Evolutionary conservation across 108 stramenopile genomes (phyloP).

Genomic region (Cylindrotheca closterium): DNA sequence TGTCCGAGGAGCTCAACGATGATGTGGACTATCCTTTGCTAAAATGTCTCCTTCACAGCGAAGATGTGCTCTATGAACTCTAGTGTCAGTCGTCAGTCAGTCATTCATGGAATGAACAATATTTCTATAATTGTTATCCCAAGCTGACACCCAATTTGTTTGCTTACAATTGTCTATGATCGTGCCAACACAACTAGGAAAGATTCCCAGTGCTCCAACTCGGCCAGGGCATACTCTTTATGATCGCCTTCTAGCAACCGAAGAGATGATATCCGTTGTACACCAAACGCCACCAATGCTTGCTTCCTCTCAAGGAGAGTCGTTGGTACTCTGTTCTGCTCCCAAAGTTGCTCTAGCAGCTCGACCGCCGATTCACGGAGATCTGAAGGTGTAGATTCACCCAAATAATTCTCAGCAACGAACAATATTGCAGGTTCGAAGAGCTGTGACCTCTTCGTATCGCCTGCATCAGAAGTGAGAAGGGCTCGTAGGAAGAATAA

Average conservation of each 20-base stretch:
- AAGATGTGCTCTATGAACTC: slow-evolving; percentile 69
- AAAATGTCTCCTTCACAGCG: slow-evolving; percentile 79
- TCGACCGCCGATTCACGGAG: slow-evolving; percentile 74
- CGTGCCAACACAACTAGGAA: slow-evolving; percentile 55
- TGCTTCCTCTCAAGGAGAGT: slow-evolving; percentile 48
- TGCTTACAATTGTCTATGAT: too few species aligned
- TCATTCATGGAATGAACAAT: too few species aligned
- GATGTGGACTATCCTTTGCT: slow-evolving; percentile 60
- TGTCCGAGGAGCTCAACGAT: slow-evolving; percentile 48
- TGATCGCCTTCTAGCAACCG: slow-evolving; percentile 65
- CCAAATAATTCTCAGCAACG: slow-evolving; percentile 41
- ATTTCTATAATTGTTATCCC: too few species aligned
- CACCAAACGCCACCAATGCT: slow-evolving; percentile 50
- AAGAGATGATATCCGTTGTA: slow-evolving; percentile 55
- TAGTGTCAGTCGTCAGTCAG: too few species aligned
- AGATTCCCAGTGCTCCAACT: slow-evolving; percentile 76
- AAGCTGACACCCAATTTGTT: too few species aligned
- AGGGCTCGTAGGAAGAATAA: slow-evolving; percentile 75
- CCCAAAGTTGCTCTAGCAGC: slow-evolving; percentile 51
- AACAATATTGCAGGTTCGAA: slow-evolving; percentile 38
- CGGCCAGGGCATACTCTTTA: slow-evolving; percentile 44
- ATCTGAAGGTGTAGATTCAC: slow-evolving; percentile 41
- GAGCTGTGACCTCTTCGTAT: slow-evolving; percentile 25
- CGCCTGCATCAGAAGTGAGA: slow-evolving; percentile 58
- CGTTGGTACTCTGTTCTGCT: slow-evolving; percentile 31